Evolutionary conservation across 2,329 filamentous ascomycete species (phyloP).

Genomic region (Mycosphaerella arachidis): DNA sequence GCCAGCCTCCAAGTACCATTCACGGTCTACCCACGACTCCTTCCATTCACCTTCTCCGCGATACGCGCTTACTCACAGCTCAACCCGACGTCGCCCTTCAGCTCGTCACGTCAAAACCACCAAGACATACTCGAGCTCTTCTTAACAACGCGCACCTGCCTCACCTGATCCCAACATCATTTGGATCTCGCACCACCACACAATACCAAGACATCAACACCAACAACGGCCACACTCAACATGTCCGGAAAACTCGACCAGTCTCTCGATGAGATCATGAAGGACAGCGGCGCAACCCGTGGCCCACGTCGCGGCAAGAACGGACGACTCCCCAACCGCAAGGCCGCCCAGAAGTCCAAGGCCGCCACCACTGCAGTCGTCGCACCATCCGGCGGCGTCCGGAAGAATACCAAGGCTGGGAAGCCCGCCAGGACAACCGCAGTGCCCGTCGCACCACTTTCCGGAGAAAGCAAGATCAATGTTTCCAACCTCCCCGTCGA

Average conservation of each 20-base stretch:
- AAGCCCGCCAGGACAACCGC: constrained; percentile 55
- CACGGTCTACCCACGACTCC: constrained; percentile 1
- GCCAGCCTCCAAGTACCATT: neutral
- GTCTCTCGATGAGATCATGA: constrained; percentile 96
- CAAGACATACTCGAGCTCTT: neutral
- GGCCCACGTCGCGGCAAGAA: constrained; percentile 38
- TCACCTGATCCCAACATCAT: neutral
- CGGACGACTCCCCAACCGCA: constrained; percentile 44
- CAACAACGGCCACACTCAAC: constrained; percentile 34
- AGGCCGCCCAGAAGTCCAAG: constrained; percentile 49
- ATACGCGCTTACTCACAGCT: constrained; percentile 1
- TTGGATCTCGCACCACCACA: neutral
- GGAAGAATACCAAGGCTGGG: constrained; percentile 61
- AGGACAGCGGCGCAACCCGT: constrained; percentile 58
- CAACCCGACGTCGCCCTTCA: neutral
- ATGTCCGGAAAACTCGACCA: constrained; percentile 97
- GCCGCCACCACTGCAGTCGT: constrained; percentile 39
- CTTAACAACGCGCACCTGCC: neutral
- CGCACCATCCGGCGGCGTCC: constrained; percentile 77
- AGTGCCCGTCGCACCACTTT: constrained; percentile 52
- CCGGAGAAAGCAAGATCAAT: constrained; percentile 89
- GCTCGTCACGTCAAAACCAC: neutral
- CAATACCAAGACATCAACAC: constrained; percentile 6
- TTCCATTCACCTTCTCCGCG: neutral
- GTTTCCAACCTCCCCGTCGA: constrained; percentile 98